Evolutionary conservation across 2,329 filamentous ascomycete species (phyloP).

Genomic region (Apiospora hydei): DNA sequence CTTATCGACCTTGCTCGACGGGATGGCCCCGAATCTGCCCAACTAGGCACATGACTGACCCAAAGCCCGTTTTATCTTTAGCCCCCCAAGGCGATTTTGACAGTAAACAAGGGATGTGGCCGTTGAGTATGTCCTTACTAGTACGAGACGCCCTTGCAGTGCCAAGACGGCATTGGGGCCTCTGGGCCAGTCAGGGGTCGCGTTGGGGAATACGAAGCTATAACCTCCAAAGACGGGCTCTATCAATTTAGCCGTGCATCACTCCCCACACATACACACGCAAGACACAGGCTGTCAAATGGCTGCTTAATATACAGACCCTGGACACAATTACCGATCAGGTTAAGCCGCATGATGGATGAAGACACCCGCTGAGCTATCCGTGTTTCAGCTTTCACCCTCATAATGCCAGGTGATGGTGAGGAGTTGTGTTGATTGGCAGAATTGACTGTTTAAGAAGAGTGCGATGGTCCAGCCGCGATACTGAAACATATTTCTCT

Average conservation of each 20-base stretch:
- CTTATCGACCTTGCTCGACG: neutral
- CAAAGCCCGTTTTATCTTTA: neutral
- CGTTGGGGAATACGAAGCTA: conserved; percentile 11
- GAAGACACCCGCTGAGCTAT: conserved; percentile 2
- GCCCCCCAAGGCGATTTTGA: neutral
- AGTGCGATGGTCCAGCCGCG: neutral
- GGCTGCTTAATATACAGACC: neutral
- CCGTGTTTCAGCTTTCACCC: neutral
- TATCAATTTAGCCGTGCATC: conserved; percentile 16
- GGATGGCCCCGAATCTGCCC: neutral
- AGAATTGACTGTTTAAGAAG: neutral
- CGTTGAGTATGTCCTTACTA: neutral
- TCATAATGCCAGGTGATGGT: neutral
- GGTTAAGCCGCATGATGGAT: neutral
- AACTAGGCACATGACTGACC: neutral
- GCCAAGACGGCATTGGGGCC: conserved; percentile 22
- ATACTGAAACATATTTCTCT: neutral
- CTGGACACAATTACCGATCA: neutral
- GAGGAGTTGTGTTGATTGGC: too few species aligned
- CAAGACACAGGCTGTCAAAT: neutral
- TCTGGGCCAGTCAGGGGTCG: neutral
- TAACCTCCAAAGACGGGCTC: neutral
- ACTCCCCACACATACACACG: neutral
- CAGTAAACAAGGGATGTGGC: neutral
- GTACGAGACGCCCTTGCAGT: neutral